phyloP scores from a whole-genome alignment of 805 yeast species.

The Gaillardinia entomophila region DNA sequence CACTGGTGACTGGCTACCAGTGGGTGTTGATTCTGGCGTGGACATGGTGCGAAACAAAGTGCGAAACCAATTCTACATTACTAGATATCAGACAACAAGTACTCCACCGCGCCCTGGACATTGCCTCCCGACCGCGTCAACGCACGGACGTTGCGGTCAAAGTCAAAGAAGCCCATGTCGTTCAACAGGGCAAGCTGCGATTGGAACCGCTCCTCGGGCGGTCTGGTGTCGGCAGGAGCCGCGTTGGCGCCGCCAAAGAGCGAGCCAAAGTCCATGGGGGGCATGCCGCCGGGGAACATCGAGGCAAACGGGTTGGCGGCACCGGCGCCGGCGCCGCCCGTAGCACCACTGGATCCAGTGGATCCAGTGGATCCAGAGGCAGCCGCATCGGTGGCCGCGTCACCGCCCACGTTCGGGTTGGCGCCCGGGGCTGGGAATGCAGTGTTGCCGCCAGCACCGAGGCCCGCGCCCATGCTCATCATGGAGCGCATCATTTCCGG shows the following conservation, averaged over 20 bases:
- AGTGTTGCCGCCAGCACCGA: conserved; percentile 26
- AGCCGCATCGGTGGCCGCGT: conserved; percentile 7
- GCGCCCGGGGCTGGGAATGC: conserved; percentile 35
- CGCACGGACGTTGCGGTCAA: conserved; percentile 87
- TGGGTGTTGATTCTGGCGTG: conserved; percentile 9
- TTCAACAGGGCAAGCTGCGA: conserved; percentile 40
- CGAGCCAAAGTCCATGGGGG: conserved; percentile 49
- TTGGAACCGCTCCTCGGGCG: conserved; percentile 42
- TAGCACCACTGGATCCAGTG: conserved; percentile 7
- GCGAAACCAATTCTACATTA: background rate
- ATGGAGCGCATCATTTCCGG: conserved; percentile 82
- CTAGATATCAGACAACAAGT: conserved; percentile 42
- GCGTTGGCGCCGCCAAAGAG: conserved; percentile 39
- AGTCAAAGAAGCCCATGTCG: conserved; percentile 72
- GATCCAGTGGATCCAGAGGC: conserved; percentile 3
- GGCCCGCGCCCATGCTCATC: conserved; percentile 64
- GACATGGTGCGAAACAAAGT: too few relatives aligned
- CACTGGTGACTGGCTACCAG: background rate
- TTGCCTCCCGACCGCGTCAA: conserved; percentile 94
- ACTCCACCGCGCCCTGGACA: conserved; percentile 94
- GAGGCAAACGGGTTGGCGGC: conserved; percentile 36
- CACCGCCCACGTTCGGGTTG: conserved; percentile 27
- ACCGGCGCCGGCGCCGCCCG: conserved; percentile 8
- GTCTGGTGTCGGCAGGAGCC: conserved; percentile 34
- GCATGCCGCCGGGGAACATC: conserved; percentile 28